Base-by-base conservation (phyloP, 371 early-diverging fungal genomes). In the Haplosporangium sp. region DNA sequence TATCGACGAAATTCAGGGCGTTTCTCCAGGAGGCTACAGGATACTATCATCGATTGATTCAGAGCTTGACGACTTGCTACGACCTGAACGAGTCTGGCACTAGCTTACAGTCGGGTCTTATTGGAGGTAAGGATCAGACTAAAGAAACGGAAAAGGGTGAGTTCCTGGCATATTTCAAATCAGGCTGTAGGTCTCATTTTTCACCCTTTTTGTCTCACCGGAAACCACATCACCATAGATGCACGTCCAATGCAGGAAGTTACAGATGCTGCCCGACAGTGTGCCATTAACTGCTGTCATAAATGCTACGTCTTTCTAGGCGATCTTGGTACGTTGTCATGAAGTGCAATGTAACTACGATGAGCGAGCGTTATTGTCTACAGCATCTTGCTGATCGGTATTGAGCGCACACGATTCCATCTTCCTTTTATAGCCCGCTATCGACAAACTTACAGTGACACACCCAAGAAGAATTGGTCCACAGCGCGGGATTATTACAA, bases 221-320 rank as follows among this genome's bases (percentile, higher is more conserved):
- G 29, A 37, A 54, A 20, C 8, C 13, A 42, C 13, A 37, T 12
- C 13, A 46, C 8, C 14, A 21, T 62, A 61, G 70, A 74, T 50
- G 64, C 57, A 37, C 67, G 63, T 18, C 71, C 71, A 14, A 46
- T 58, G 41, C 40, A 58, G 41, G 74, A 64, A 20, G 64, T 79
- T n/a, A 59, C 76, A 13, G 81, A 82, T 29, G 70, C 64, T 37
- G 77, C 81, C 20, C 81, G 80, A n/a, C 81, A 81, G 45, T 46
- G 67, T 9, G 86, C 86, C 40, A 64, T 80, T 29, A 79, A 73
- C 29, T 73, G 82, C 43, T 85, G 85, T 60, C 83, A 85, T 69
- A 83, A 86, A 59, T 81, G 84, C 46, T 74, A 89, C 45, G 84
- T 89, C 50, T 87, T 83, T 63, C 75, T 89, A 46, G 90, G 90